Base-by-base conservation (phyloP, 2,329 filamentous ascomycete genomes). In the Calcarisporium arbuscula region DNA sequence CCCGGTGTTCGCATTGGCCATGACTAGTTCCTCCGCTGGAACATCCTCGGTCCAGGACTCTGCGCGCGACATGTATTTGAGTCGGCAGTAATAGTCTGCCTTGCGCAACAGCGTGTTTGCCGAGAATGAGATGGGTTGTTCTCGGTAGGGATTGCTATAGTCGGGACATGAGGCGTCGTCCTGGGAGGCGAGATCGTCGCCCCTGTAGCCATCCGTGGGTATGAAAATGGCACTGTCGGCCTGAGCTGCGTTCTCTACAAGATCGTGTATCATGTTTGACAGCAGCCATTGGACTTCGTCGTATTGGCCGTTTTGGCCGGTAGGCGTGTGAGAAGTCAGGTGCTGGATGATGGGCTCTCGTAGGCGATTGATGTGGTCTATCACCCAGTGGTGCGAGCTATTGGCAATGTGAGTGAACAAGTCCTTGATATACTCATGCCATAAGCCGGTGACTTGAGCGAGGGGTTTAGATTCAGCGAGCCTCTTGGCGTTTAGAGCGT, bases 181-280 rank as follows among this genome's bases (percentile, higher is more conserved):
- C 25, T 51, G 39, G 0, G 39, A 27, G 0, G 39, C 32, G 1
- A 49, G 32, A 6, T 6, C 33, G 4, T 44, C 42, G 10, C 52
- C 52, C 10, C 45, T 44, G 16, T 55, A 55, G 0, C 52, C 52
- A n/a, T 55, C 51, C 11, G 43, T 51, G 5, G 52, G 47, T 9
- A 55, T 18, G 19, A 47, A 48, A 5, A 55, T 51, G 5, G 25
- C 40, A 8, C 33, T 50, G 20, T 55, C 51, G 1, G 52, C 49
- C 1, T 49, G 38, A 0, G 45, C 28, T 0, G 34, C 31, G 11
- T 49, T 53, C 21, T 49, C 43, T 1, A 25, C 11, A 0, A 55
- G 34, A 14, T 55, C 51, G 4, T 52, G 44, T 1, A 52, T 31
- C 29, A 39, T 50, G 37, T 52, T 38, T 6, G 41, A 39, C 2